A percentile compares a stretch with the other conserved stretches of the same genome.
These are phyloP conservation scores for Phytophthora pseudosyringae DNA, from an alignment of 352 stramenopile genomes.

Conservation along the genomic window DNA sequence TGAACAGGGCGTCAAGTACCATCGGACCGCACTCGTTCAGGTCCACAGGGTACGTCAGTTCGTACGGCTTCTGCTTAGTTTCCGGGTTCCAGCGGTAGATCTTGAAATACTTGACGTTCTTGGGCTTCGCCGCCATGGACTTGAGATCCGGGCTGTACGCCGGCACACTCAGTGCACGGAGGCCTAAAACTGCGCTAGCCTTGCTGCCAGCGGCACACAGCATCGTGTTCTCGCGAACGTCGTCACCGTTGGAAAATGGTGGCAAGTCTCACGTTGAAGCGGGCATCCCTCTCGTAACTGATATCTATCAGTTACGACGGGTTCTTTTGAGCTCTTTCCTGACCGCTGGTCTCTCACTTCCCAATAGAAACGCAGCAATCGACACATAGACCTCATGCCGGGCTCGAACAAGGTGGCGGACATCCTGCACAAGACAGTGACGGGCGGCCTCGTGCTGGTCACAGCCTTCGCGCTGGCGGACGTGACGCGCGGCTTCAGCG, in stretches of 20 bases:
- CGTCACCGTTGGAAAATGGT: constrained; percentile 16
- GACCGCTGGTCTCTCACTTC: constrained; percentile 22
- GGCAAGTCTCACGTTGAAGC: constrained; percentile 9
- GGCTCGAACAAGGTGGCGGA: constrained; percentile 53
- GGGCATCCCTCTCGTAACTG: background rate
- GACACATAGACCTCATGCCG: constrained; percentile 23
- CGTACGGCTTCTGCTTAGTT: constrained; percentile 92
- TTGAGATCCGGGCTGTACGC: constrained; percentile 66
- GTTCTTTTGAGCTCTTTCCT: background rate
- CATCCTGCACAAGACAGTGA: constrained; percentile 84
- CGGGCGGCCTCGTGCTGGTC: constrained; percentile 72
- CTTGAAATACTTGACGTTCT: constrained; percentile 98
- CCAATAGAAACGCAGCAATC: constrained; percentile 16
- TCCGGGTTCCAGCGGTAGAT: constrained; percentile 99
- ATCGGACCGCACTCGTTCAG: constrained; percentile 98
- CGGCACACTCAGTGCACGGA: constrained; percentile 68
- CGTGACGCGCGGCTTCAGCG: constrained; percentile 79
- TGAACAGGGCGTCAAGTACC: constrained; percentile 98
- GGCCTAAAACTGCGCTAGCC: background rate
- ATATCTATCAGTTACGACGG: constrained; percentile 4
- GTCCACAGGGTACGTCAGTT: constrained; percentile 97
- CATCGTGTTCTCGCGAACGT: constrained; percentile 6
- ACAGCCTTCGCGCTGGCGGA: constrained; percentile 75
- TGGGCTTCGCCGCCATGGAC: constrained; percentile 67
- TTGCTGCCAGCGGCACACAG: constrained; percentile 7